Percentiles rank a stretch among this genome's conserved stretches.
These are phyloP conservation scores for Wallacemonas sp. DNA, from an alignment of 208 protist species.

Conservation along the genomic window DNA sequence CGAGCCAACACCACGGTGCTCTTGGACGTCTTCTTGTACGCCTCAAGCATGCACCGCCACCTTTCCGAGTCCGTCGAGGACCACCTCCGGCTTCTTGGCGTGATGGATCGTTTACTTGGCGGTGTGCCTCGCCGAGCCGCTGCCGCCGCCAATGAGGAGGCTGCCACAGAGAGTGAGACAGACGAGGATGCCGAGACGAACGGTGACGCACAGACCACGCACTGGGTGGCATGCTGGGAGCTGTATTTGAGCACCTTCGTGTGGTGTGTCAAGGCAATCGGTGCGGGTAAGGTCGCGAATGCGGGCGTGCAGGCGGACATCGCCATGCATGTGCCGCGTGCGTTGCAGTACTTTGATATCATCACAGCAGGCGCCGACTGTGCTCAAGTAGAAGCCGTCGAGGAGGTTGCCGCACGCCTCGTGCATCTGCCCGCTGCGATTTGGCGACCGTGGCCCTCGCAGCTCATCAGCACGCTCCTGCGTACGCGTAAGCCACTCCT, in stretches of 20 bases:
- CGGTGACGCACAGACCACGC: not conserved
- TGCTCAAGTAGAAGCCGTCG: not conserved
- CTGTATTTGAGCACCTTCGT: conserved; percentile 8
- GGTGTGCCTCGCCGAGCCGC: not conserved
- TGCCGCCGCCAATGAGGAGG: not conserved
- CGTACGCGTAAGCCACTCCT: conserved; percentile 23
- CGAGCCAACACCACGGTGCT: not conserved
- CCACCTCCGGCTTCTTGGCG: conserved; percentile 8
- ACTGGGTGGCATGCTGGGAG: conserved; percentile 6
- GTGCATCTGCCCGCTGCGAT: conserved; percentile 5
- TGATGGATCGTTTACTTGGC: conserved; percentile 17
- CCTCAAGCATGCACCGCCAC: not conserved
- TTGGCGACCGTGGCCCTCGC: conserved; percentile 63
- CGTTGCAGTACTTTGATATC: conserved; percentile 20
- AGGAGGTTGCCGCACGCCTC: not conserved
- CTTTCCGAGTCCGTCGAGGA: conserved; percentile 1
- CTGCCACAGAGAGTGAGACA: not conserved
- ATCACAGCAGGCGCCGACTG: not conserved
- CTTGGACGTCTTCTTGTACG: not conserved
- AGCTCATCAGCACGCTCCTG: conserved; percentile 50
- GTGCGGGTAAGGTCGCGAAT: not conserved
- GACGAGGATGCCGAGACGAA: not conserved
- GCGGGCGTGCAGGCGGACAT: not conserved
- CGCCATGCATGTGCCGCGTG: not conserved
- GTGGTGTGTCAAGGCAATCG: not conserved